These are phyloP conservation scores for Mallotus nudiflorus DNA, from an alignment of 345 rosid genomes.

Conservation along the genomic window DNA sequence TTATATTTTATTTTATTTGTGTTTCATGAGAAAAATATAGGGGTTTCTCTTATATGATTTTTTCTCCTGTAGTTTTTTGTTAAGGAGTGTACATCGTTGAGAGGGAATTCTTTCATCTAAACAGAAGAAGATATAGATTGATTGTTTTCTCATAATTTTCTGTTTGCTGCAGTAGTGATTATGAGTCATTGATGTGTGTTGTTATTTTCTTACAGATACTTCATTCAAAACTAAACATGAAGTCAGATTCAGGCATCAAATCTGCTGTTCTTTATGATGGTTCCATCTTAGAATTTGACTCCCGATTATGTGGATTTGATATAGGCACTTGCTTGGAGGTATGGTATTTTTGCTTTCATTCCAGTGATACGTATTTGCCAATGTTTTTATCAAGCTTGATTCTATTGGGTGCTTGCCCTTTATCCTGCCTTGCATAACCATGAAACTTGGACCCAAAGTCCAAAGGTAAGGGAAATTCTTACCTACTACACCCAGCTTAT, in stretches of 20 bases:
- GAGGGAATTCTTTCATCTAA: conserved; percentile 1
- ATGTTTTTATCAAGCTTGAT: not conserved
- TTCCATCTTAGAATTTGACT: conserved; percentile 71
- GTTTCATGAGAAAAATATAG: not conserved
- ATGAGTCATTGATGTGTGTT: not conserved
- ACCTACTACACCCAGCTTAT: too few relatives aligned
- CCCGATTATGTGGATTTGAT: conserved; percentile 65
- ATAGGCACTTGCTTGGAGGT: conserved; percentile 97
- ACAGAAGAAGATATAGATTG: not conserved
- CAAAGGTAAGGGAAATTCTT: too few relatives aligned
- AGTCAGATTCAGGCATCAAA: conserved; percentile 42
- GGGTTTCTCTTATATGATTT: not conserved
- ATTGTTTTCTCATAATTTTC: not conserved
- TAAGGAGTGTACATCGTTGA: not conserved
- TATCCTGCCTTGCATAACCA: not conserved
- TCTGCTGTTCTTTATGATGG: conserved; percentile 83
- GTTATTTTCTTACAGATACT: conserved; percentile 62
- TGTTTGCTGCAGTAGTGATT: not conserved
- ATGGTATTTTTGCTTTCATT: conserved; percentile 6
- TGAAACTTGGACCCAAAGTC: not conserved
- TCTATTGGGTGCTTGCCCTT: not conserved
- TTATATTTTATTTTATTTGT: too few relatives aligned
- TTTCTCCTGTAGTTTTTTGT: not conserved
- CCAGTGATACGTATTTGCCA: not conserved
- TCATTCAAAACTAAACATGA: conserved; percentile 62